A percentile compares a stretch with the other conserved stretches of the same genome.
phyloP scores from a whole-genome alignment of 805 yeast species.

The Suhomyces sp. region DNA sequence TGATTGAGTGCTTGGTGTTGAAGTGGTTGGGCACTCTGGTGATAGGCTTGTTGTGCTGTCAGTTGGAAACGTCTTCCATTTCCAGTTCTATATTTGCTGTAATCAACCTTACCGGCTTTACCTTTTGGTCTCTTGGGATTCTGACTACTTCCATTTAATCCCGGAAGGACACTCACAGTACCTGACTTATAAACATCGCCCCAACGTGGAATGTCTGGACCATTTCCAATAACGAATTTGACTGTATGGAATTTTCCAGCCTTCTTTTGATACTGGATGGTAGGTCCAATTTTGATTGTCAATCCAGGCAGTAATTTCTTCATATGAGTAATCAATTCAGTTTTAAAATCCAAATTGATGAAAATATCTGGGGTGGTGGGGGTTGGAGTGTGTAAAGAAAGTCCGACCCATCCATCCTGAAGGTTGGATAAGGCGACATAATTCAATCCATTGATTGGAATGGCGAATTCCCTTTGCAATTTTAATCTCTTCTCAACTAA shows the following conservation, averaged over 20 bases:
- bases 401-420: conserved; percentile 92
- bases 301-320: conserved; percentile 59
- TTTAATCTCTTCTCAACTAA: conserved; percentile 57
- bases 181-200: conserved; percentile 87
- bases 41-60: too few species aligned
- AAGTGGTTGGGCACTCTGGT: conserved; percentile 1
- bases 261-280: conserved; percentile 83
- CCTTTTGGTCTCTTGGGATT: conserved; percentile 77
- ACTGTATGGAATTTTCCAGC: conserved; percentile 80
- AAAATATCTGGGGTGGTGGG: conserved; percentile 71
- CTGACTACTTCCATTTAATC: conserved; percentile 70
- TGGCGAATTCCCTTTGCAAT: conserved; percentile 61
- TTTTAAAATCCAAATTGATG: conserved; percentile 79
- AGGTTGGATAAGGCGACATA: conserved; percentile 67
- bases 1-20: conserved; percentile 19
- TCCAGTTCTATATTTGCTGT: conserved; percentile 42
- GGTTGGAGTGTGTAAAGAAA: conserved; percentile 49
- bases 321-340: conserved; percentile 79
- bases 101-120: conserved; percentile 37
- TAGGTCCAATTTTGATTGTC: conserved; percentile 63
- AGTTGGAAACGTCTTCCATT: conserved; percentile 9
- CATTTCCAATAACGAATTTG: conserved; percentile 60
- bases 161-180: conserved; percentile 75
- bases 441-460: conserved; percentile 59
- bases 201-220: conserved; percentile 54